Conservation (phyloP, 2,329 filamentous ascomycete species). For the Cladophialophora yegresii region DNA sequence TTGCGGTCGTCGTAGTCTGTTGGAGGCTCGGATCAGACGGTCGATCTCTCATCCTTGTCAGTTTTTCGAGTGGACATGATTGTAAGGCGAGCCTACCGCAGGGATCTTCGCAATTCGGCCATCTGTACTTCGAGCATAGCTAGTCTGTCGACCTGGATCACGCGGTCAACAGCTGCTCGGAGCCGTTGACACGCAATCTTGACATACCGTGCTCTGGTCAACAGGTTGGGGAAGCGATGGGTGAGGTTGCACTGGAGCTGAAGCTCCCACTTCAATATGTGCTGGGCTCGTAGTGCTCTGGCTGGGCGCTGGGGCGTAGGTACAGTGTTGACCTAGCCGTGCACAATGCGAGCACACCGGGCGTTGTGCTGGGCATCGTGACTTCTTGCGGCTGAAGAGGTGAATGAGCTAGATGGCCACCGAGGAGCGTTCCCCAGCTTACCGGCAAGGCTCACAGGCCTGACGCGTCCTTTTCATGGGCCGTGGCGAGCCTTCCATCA, state of each 20-base stretch:
- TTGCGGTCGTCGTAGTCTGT: background rate
- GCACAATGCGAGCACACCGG: constrained; percentile 42
- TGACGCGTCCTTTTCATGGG: constrained; percentile 29
- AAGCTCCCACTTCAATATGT: background rate
- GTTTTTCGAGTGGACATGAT: background rate
- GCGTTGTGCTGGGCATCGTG: constrained; percentile 41
- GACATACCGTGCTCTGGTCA: constrained; percentile 14
- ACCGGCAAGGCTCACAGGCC: constrained; percentile 42
- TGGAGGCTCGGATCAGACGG: constrained; percentile 4
- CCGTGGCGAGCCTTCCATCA: constrained; percentile 6
- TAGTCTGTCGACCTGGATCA: constrained; percentile 22
- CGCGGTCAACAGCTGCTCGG: constrained; percentile 8
- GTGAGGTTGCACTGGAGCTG: background rate
- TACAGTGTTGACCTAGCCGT: constrained; percentile 40
- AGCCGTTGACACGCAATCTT: background rate
- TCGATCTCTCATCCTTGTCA: constrained; percentile 9
- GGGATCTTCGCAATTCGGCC: constrained; percentile 11
- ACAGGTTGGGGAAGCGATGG: background rate
- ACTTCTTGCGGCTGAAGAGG: constrained; percentile 40
- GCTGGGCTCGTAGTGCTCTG: constrained; percentile 2
- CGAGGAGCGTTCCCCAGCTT: constrained; percentile 11
- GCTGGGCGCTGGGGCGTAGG: constrained; percentile 33
- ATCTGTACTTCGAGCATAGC: constrained; percentile 17
- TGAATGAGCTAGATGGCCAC: background rate
- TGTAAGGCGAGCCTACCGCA: constrained; percentile 5